Evolutionary conservation across 129 eudicot species (phyloP).

Genomic region (Escallonia rubra): DNA sequence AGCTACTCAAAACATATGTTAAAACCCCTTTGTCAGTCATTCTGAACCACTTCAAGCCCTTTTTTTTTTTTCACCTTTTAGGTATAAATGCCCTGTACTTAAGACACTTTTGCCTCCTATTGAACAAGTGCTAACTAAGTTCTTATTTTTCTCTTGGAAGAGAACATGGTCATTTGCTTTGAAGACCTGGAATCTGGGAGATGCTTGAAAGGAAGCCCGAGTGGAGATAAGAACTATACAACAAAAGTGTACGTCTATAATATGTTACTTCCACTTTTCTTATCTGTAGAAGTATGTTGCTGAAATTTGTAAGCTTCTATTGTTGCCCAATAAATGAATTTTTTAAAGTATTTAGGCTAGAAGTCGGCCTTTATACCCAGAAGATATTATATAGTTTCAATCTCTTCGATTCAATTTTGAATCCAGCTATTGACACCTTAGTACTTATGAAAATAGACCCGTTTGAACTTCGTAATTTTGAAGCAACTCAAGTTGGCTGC

Average conservation of each 20-base stretch:
- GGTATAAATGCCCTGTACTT: slow-evolving; percentile 5
- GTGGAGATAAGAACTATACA: slow-evolving; percentile 49
- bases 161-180: slow-evolving; percentile 96
- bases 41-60: neutral
- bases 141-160: slow-evolving; percentile 34
- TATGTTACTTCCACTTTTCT: slow-evolving; percentile 7
- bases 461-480: too few species aligned
- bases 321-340: slow-evolving; percentile 3
- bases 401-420: neutral
- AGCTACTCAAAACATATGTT: too few species aligned
- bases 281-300: slow-evolving; percentile 1
- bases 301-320: neutral
- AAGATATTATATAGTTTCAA: neutral
- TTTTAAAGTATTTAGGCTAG: slow-evolving; percentile 1
- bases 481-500: too few species aligned
- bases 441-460: neutral
- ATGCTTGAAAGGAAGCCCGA: slow-evolving; percentile 74
- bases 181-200: slow-evolving; percentile 80
- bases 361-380: neutral
- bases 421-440: neutral
- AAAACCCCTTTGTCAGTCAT: neutral
- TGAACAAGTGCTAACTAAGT: slow-evolving; percentile 2
- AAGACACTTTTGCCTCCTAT: slow-evolving; percentile 1
- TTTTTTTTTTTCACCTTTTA: slow-evolving; percentile 2
- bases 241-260: slow-evolving; percentile 58